Conservation (phyloP, 1,139 yeast genomes). For the Scheffersomyces segobiensis region DNA sequence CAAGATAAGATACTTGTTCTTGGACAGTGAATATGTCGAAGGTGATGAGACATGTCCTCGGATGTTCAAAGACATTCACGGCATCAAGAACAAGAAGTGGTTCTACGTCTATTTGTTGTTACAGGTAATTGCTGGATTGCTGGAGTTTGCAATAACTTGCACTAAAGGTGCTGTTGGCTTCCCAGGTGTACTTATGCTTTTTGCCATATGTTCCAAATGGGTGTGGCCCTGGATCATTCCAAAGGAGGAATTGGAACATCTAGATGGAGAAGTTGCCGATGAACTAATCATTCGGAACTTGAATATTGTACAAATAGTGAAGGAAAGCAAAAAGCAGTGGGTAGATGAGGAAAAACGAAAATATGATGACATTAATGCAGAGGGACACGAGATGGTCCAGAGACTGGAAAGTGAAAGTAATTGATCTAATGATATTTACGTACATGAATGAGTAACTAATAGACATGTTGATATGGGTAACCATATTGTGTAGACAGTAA, state of each 20-base stretch:
- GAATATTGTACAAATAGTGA: conserved; percentile 16
- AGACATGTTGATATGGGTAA: not conserved
- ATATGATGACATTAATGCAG: conserved; percentile 2
- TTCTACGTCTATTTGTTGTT: conserved; percentile 56
- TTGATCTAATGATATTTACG: not conserved
- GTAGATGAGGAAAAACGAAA: conserved; percentile 5
- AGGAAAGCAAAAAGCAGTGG: conserved; percentile 8
- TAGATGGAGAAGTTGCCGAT: conserved; percentile 79
- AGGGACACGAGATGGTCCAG: conserved; percentile 5
- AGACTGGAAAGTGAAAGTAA: conserved; percentile 4
- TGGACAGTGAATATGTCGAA: conserved; percentile 53
- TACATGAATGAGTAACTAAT: not conserved
- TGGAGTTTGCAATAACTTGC: conserved; percentile 82
- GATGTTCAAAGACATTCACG: conserved; percentile 33
- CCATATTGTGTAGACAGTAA: not conserved
- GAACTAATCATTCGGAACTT: conserved; percentile 49
- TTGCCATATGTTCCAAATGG: conserved; percentile 63
- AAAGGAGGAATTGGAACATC: conserved; percentile 51
- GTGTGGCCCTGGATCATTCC: conserved; percentile 72
- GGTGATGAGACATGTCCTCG: conserved; percentile 38
- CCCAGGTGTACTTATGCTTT: conserved; percentile 70
- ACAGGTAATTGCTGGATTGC: conserved; percentile 68
- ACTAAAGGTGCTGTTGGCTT: conserved; percentile 94
- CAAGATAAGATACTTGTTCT: conserved; percentile 60
- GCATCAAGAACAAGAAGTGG: conserved; percentile 45